Evolutionary conservation across 208 protist genomes (phyloP), one percentile per base, ranked within the genome.

Genomic region (Crithidia acanthocephali): DNA sequence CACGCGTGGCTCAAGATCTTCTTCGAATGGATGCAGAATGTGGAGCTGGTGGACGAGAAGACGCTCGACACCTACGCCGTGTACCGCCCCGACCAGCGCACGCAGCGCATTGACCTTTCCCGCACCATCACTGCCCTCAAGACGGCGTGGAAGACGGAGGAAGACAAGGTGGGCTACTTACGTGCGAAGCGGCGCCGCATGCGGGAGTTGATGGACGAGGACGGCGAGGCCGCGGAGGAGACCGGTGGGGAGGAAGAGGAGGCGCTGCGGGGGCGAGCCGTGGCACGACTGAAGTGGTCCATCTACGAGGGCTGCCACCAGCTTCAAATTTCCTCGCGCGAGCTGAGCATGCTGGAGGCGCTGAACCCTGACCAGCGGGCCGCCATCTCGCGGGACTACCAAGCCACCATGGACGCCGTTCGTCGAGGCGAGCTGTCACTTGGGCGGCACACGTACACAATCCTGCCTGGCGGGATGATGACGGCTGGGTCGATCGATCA

Each of bases 391-490:
- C 56, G 32, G 27, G 62, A 76, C 35, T 93, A 96, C 65, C 89
- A 96, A 70, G 57, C 74, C 23, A 91, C 81, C 9, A 57, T 96
- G 44, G 88, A 95, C 44, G 85, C 86, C 47, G 88, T 92, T 48
- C 79, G 81, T 16, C 77, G 86, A 0, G 87, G 88, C 5, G 91
- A 95, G 71, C 66, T 83, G 20, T 91, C 81, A 13, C 85, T 90
- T 15, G 79, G 80, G 28, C 86, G 87, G 18, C 79, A 92, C 50
- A 94, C 92, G 15, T 96, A 96, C 81, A 96, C 92, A 18, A 92
- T 96, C 63, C 77, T 96, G 7, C 88, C 92, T 6, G 85, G 86
- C 25, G 92, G 92, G 25, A 81, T 80, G 51, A 91, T 96, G 80
- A 59, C 76, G 30, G 74, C 69, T 10, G 91, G 91, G 6, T 91